Evolutionary conservation across 306 rosid genomes (phyloP).

Genomic region (Sphenostylis stenocarpa): DNA sequence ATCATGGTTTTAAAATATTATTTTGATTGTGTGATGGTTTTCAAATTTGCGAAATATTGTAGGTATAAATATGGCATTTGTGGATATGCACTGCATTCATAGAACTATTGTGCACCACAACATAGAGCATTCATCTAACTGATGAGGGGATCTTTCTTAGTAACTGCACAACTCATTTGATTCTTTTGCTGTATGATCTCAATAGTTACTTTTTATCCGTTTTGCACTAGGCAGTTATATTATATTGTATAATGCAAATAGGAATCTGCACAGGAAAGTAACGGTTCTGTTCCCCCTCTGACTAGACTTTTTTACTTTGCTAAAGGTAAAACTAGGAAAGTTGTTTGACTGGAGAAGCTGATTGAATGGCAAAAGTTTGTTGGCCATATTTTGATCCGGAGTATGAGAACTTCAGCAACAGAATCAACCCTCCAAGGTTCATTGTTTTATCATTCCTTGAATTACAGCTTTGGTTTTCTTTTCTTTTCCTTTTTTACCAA

Average conservation of each 20-base stretch:
- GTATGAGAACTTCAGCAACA: conserved; percentile 75
- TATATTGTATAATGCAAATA: background rate
- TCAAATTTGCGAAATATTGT: background rate
- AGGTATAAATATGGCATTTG: background rate
- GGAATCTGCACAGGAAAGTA: background rate
- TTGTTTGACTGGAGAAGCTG: conserved; percentile 20
- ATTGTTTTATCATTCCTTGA: background rate
- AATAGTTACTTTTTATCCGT: background rate
- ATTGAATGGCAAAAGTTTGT: conserved; percentile 63
- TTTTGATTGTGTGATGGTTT: background rate
- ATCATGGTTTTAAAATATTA: background rate
- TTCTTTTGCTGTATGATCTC: background rate
- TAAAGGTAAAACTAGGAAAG: conserved; percentile 29
- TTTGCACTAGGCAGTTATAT: background rate
- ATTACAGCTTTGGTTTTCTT: background rate
- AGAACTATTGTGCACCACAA: background rate
- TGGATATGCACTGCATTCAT: conserved; percentile 2
- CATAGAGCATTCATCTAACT: background rate
- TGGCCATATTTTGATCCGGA: conserved; percentile 92
- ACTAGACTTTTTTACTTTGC: background rate
- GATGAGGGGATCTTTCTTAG: background rate
- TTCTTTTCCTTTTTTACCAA: background rate
- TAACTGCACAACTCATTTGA: background rate
- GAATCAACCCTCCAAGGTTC: conserved; percentile 88
- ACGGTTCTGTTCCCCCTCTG: background rate